Evolutionary conservation across 2,329 filamentous ascomycete genomes (phyloP), one percentile per base, ranked within the genome.

Genomic region (Arthrobotrys megalospora): DNA sequence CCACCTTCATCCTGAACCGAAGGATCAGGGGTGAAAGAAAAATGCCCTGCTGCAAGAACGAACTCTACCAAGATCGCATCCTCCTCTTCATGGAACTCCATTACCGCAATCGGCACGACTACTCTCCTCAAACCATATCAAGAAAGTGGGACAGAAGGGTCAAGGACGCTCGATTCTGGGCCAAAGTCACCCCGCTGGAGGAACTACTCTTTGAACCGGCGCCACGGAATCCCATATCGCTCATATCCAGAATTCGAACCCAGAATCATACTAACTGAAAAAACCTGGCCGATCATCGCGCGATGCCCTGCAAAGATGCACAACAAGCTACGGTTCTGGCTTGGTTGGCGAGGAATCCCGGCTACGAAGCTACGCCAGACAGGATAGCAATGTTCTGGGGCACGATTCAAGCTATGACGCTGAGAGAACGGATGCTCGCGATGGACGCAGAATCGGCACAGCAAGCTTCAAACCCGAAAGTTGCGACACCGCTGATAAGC

Each of bases 341-440:
- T 1, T 60, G 36, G 55, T n/a, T 43, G 4, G 24, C 55, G 1
- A 28, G 24, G 0, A 41, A 60, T 10, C 52, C 52, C 16, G 52
- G 32, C 1, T 58, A 58, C 16, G 52, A 58, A 32, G 8, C 5
- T 14, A 6, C 28, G 8, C 52, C 52, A 3, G 32, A 36, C 1
- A 58, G n/a, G n/a, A 58, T 58, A 28, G n/a, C n/a, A 19, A 11
- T 14, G 2, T 58, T 58, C 16, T 58, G 52, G 52, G 36, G 41
- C 36, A 43, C 10, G 6, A 11, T 41, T 60, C 16, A 4, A 43
- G 7, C 8, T 16, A 43, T 19, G 28, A 19, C 19, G 24, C 24
- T 28, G 24, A 12, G 32, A n/a, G n/a, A 16, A 12, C 3, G 52
- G 32, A 14, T 24, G n/a, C 28, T 38, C 11, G 32, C 7, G 21